A percentile compares a stretch with the other conserved stretches of the same genome.
These are phyloP conservation scores for Sextonia rubra DNA, from an alignment of 164 flowering plant species.

Conservation along the genomic window DNA sequence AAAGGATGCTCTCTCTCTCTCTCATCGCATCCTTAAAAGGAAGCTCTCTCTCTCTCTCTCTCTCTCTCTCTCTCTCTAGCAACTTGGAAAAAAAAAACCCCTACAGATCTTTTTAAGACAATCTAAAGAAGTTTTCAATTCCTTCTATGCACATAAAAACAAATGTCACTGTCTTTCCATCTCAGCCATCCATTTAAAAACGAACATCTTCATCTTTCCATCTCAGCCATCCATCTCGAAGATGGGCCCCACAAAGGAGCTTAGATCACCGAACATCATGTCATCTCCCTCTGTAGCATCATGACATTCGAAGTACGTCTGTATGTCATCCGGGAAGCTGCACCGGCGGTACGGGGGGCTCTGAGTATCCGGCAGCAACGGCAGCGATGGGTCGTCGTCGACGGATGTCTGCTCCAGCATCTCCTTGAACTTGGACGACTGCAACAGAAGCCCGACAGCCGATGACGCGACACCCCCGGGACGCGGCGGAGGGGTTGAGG, in stretches of 20 bases:
- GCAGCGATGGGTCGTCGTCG: slow-evolving; percentile 23
- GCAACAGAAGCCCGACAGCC: slow-evolving; percentile 49
- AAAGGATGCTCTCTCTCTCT: too few relatives aligned
- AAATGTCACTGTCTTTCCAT: not conserved
- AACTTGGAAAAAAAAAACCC: too few relatives aligned
- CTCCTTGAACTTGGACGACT: slow-evolving; percentile 64
- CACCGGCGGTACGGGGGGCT: slow-evolving; percentile 20
- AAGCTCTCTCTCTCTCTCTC: too few relatives aligned
- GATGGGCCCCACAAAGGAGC: slow-evolving; percentile 5
- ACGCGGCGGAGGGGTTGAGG: slow-evolving; percentile 3
- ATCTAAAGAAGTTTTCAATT: too few relatives aligned
- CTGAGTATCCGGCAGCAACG: slow-evolving; percentile 27
- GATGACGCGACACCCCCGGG: slow-evolving; percentile 27
- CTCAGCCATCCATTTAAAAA: not conserved
- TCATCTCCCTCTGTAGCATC: slow-evolving; percentile 37
- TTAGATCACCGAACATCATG: slow-evolving; percentile 27
- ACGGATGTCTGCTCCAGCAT: slow-evolving; percentile 47
- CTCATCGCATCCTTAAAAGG: too few relatives aligned
- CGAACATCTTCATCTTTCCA: not conserved
- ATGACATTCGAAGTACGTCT: slow-evolving; percentile 51
- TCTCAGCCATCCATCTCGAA: slow-evolving; percentile 10
- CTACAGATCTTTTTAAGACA: too few relatives aligned
- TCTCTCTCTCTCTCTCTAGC: too few relatives aligned
- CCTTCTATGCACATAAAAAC: not conserved
- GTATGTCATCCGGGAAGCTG: slow-evolving; percentile 64